These are phyloP conservation scores for Geosmithia flava DNA, from an alignment of 2,329 filamentous ascomycete genomes.

Conservation along the genomic window DNA sequence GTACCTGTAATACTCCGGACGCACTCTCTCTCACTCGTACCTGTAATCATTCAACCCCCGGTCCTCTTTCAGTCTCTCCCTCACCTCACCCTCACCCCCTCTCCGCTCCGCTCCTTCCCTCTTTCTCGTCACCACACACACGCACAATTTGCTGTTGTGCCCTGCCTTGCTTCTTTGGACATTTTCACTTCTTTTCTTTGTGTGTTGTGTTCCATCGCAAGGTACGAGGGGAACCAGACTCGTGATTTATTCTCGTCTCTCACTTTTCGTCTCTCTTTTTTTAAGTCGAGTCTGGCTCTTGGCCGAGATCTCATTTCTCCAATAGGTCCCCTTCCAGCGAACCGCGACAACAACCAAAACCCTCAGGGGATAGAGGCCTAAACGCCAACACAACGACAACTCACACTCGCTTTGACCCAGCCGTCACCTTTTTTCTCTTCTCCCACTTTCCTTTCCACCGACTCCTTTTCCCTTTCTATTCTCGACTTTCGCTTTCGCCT, in stretches of 20 bases:
- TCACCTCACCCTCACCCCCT: too few species aligned
- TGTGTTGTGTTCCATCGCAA: too few species aligned
- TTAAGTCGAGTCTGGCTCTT: neutral
- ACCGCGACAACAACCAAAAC: neutral
- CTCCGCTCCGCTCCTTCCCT: too few species aligned
- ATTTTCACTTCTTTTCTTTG: too few species aligned
- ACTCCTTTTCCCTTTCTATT: neutral
- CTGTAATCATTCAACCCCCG: too few species aligned
- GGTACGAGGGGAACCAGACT: neutral
- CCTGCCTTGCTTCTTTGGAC: neutral
- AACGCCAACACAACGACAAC: neutral
- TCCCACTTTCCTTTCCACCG: neutral
- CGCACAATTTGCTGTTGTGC: too few species aligned
- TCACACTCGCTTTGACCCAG: neutral
- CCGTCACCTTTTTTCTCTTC: neutral
- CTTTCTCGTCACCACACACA: too few species aligned
- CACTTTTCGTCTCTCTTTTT: neutral
- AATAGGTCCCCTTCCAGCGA: neutral
- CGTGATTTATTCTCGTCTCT: neutral
- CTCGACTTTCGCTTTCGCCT: neutral
- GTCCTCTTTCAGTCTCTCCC: too few species aligned
- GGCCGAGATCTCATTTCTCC: neutral
- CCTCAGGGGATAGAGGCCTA: neutral
- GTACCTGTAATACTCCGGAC: too few species aligned
- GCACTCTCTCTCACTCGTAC: too few species aligned